These are phyloP conservation scores for Alternaria brassicicola DNA, from an alignment of 2,329 filamentous ascomycete genomes.

Conservation along the genomic window DNA sequence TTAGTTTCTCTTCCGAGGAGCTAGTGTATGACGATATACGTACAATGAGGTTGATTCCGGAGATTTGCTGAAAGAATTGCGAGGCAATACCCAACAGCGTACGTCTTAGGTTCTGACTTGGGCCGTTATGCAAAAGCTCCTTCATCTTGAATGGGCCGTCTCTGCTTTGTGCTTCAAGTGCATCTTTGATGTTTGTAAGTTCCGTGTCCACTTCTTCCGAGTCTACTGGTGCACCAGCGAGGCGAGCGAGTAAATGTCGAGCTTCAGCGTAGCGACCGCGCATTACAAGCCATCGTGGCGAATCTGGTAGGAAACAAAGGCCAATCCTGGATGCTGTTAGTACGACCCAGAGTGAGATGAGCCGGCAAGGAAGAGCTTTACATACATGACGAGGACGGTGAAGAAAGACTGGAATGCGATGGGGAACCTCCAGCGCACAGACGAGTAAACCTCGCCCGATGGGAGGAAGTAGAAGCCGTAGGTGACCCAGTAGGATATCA, in stretches of 20 bases:
- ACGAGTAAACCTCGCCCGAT: constrained; percentile 2
- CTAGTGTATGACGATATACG: not conserved
- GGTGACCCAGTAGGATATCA: constrained; percentile 46
- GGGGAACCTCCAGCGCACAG: constrained; percentile 47
- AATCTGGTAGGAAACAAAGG: constrained; percentile 34
- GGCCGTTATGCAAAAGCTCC: constrained; percentile 52
- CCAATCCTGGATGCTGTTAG: constrained; percentile 6
- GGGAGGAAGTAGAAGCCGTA: constrained; percentile 37
- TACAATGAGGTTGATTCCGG: constrained; percentile 34
- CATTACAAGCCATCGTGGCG: constrained; percentile 56
- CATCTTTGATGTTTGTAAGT: constrained; percentile 47
- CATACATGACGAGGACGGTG: constrained; percentile 14
- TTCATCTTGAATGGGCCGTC: constrained; percentile 38
- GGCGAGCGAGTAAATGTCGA: constrained; percentile 21
- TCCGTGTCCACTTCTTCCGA: constrained; percentile 41
- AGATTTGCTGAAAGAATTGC: constrained; percentile 56
- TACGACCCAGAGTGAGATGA: not conserved
- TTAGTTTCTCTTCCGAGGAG: not conserved
- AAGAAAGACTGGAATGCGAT: constrained; percentile 15
- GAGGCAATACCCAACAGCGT: constrained; percentile 53
- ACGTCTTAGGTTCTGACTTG: constrained; percentile 51
- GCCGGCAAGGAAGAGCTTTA: too few species aligned
- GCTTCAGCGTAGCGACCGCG: constrained; percentile 52
- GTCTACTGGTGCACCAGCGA: constrained; percentile 3
- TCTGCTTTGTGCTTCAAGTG: constrained; percentile 50